Conservation (phyloP, 208 protist genomes). For the Acanthamoeba royreba region DNA sequence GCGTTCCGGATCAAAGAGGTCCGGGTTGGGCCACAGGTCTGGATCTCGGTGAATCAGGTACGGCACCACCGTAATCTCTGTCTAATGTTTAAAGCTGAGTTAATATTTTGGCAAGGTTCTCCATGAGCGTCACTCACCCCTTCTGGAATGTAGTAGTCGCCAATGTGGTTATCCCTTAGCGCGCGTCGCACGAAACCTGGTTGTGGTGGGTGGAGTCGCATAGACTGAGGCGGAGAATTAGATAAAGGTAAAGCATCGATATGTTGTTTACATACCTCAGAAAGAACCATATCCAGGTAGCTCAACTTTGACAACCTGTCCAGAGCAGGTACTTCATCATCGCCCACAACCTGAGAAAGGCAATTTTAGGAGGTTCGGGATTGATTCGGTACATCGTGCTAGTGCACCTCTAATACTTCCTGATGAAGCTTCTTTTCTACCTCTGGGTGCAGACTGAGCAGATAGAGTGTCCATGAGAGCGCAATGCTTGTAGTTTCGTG, state of each 20-base stretch:
- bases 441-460: background rate
- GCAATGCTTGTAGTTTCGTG: constrained; percentile 1
- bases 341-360: background rate
- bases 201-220: background rate
- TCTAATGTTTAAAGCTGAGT: no score
- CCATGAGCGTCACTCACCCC: no score
- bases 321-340: background rate
- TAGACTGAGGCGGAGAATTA: background rate
- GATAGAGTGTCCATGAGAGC: constrained; percentile 24
- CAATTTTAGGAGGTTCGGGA: no score
- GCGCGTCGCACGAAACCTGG: background rate
- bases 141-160: background rate
- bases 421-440: background rate
- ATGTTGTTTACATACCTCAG: no score
- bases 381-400: no score
- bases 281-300: constrained; percentile 9
- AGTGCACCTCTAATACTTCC: no score
- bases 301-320: background rate
- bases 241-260: no score
- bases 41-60: constrained; percentile 28
- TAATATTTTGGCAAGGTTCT: no score
- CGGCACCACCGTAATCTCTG: background rate
- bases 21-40: background rate
- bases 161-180: background rate
- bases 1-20: constrained; percentile 41